These are phyloP conservation scores for Fusarium cicatricum DNA, from an alignment of 2,329 filamentous ascomycete genomes.

Conservation along the genomic window DNA sequence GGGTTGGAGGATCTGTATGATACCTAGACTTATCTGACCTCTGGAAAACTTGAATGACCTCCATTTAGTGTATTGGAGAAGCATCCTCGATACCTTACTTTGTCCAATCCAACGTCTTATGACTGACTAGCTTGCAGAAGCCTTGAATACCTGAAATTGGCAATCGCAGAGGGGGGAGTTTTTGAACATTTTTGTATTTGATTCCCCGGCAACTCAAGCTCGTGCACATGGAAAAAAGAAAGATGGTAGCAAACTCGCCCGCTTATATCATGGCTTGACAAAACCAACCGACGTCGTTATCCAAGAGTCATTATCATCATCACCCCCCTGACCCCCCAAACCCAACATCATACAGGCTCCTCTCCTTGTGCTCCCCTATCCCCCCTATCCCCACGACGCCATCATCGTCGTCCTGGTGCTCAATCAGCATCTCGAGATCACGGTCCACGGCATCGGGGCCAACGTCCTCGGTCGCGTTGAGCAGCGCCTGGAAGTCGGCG, in stretches of 20 bases:
- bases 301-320: neutral
- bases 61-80: slow-evolving; percentile 10
- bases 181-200: neutral
- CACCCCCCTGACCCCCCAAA: slow-evolving; percentile 39
- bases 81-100: too few relatives aligned
- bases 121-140: slow-evolving; percentile 35
- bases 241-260: slow-evolving; percentile 22
- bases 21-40: slow-evolving; percentile 44
- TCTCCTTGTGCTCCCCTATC: slow-evolving; percentile 33
- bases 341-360: slow-evolving; percentile 42
- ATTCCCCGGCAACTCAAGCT: slow-evolving; percentile 1
- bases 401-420: slow-evolving; percentile 52
- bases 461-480: slow-evolving; percentile 57
- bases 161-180: too few relatives aligned
- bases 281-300: neutral
- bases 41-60: slow-evolving; percentile 40
- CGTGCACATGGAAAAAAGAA: slow-evolving; percentile 18
- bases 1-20: slow-evolving; percentile 49
- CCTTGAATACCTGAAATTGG: slow-evolving; percentile 38
- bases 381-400: slow-evolving; percentile 29
- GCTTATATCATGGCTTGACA: slow-evolving; percentile 19
- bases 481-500: slow-evolving; percentile 62
- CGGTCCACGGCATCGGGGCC: slow-evolving; percentile 55
- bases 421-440: slow-evolving; percentile 62
- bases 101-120: too few relatives aligned